Evolutionary conservation across 1,284 basidiomycete genomes (phyloP), one percentile per base, ranked within the genome.

Genomic region (Rhizoctonia solani): DNA sequence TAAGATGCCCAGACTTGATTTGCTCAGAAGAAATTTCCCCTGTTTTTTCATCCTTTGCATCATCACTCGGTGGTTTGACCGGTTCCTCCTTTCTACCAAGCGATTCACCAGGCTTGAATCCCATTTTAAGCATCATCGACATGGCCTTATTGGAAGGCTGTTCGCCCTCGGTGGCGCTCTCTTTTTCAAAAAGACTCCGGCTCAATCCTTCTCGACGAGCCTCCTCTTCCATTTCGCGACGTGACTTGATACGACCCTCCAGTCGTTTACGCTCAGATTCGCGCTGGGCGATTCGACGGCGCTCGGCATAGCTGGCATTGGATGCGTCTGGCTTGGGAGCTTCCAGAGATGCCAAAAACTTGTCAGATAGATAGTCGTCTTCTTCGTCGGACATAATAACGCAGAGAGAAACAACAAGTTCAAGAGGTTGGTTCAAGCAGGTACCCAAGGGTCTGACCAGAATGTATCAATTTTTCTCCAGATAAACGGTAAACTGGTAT

Each of bases 91-190:
- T 72, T 72, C 76, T 80, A 3, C 91, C 91, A 39, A 93, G 81
- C 1, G 89, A 79, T 75, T 90, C 84, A 13, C 91, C 91, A 1
- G 88, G 85, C 78, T 88, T 87, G 78, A 91, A 92, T 1, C 91
- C 91, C 90, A 92, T 92, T 79, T 89, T 92, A 82, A 90, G 85
- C 90, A 93, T 93, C 81, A 93, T 92, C 9, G 83, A 83, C 66
- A 92, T 79, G 3, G 90, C 90, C 75, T 91, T 93, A 77, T 54
- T 71, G 21, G 34, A 42, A 19, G 56, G 56, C 3, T 37, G 3
- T 11, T 86, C 74, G 88, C 86, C 74, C 83, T 81, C 89, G 14
- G 53, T 65, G 21, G 21, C 87, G 73, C 83, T 81, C 21, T 87
- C 89, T 41, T 84, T 81, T 72, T 90, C 87, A 72, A 93, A 91